These are phyloP conservation scores for Ascosphaera acerosa DNA, from an alignment of 2,329 filamentous ascomycete species.

Conservation along the genomic window DNA sequence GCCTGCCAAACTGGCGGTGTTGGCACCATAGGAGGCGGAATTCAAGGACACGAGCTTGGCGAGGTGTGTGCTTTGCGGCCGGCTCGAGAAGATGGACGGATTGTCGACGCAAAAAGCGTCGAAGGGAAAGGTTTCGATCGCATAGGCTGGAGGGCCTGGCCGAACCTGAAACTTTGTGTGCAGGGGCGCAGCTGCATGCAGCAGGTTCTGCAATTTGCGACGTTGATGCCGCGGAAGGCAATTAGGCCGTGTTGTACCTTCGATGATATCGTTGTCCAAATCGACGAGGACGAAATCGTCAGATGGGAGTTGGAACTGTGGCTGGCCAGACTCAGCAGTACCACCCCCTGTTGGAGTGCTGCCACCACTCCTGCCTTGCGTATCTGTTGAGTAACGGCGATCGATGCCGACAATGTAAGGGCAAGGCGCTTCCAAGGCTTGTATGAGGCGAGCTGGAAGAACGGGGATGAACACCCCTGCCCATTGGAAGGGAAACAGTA, in stretches of 20 bases:
- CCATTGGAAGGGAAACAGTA: conserved; percentile 84
- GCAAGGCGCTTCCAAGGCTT: conserved; percentile 79
- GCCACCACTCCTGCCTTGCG: not conserved
- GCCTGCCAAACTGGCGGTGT: conserved; percentile 25
- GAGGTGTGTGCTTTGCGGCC: conserved; percentile 43
- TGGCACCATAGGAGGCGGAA: conserved; percentile 56
- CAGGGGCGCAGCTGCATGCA: conserved; percentile 78
- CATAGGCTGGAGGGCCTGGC: conserved; percentile 75
- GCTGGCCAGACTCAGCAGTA: conserved; percentile 26
- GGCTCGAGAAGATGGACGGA: conserved; percentile 49
- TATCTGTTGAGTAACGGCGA: conserved; percentile 36
- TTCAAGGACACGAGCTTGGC: conserved; percentile 74
- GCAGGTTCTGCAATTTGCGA: conserved; percentile 62
- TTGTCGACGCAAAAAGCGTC: conserved; percentile 80
- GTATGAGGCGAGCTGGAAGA: conserved; percentile 63
- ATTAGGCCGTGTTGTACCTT: conserved; percentile 54
- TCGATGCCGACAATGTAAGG: conserved; percentile 96
- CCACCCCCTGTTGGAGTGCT: not conserved
- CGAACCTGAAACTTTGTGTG: conserved; percentile 66
- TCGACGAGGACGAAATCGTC: conserved; percentile 93
- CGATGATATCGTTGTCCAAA: conserved; percentile 71
- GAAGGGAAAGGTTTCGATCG: conserved; percentile 74
- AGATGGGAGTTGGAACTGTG: conserved; percentile 51
- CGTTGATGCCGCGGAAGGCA: conserved; percentile 69
- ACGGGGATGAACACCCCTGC: conserved; percentile 84